Evolutionary conservation across 208 protist genomes (phyloP), one percentile per base, ranked within the genome.

Genomic region (Spongospora subterranea): DNA sequence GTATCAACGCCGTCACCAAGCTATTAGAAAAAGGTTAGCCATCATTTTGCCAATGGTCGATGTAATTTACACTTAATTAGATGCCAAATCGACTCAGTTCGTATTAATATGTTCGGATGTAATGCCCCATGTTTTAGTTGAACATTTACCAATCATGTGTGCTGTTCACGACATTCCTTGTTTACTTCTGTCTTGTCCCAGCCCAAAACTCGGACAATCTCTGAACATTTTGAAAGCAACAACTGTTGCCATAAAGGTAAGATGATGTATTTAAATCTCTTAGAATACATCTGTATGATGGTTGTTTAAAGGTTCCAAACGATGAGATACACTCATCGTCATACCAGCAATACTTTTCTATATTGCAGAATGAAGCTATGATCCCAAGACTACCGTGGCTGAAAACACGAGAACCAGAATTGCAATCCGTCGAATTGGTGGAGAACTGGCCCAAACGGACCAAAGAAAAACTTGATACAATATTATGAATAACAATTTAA

Each of bases 1-100:
- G 71, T n/a, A 45, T 82, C 6, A 82, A 82, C 35, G 71, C 71
- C 6, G 71, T 82, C n/a, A 39, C 71, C 71, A 82, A 82, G 35
- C 17, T n/a, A 39, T 40, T 82, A n/a, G 71, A 82, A 82, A 39
- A 6, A 45, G n/a, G 71, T 82, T 24, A 60, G 50, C 50, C 50
- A 29, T 60, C 50, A 29, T 24, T 60, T 60, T 60, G 24, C 13
- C 50, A 60, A 60, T 60, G 13, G 24, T 24, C 24, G 50, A 24
- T 60, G 6, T 60, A 60, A 60, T 6, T 24, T 60, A 6, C 24
- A 24, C 24, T 60, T 60, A 29, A 60, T 20, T n/a, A 82, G 71
- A 82, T 6, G 17, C 6, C 6, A 82, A 82, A 43, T 45, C 35
- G 35, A 82, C 35, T n/a, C 6, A 13, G n/a, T 35, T 35, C n/a